Percentiles rank a stretch among this genome's conserved stretches.
phyloP scores from a whole-genome alignment of 169 alveolate species.

The Perkinsus chesapeaki region DNA sequence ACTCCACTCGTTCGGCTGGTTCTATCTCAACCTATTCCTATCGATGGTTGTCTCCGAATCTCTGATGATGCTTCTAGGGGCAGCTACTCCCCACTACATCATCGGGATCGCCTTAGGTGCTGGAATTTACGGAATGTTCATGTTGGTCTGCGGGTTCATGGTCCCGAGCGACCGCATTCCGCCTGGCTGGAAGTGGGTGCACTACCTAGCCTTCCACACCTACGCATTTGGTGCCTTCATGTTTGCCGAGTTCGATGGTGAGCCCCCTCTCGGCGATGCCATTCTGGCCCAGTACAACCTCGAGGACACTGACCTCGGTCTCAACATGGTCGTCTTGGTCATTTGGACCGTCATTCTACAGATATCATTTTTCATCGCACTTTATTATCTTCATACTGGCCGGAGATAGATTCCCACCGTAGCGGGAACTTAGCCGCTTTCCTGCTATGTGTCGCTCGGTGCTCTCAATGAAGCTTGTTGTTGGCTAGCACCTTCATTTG shows the following conservation, averaged over 20 bases:
- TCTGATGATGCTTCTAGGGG: not conserved
- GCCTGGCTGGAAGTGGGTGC: not conserved
- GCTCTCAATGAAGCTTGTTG: too few relatives aligned
- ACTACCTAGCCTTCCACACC: conserved; percentile 5
- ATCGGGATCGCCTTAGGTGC: not conserved
- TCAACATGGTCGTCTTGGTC: not conserved
- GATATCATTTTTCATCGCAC: not conserved
- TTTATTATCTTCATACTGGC: not conserved
- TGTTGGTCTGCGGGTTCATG: conserved; percentile 1
- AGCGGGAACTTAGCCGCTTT: too few relatives aligned
- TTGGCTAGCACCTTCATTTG: too few relatives aligned
- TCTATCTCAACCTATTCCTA: not conserved
- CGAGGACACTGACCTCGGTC: not conserved
- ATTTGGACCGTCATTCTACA: not conserved
- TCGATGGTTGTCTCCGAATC: not conserved
- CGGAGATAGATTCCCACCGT: too few relatives aligned
- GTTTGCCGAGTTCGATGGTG: not conserved
- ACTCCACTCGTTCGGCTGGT: not conserved
- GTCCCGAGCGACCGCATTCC: not conserved
- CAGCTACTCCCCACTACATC: conserved; percentile 6
- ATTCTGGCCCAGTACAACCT: not conserved
- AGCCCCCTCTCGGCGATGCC: not conserved
- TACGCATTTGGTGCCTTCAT: not conserved
- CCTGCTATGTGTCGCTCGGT: too few relatives aligned
- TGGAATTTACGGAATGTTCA: not conserved